Conservation (phyloP, 148 eudicot genomes). For the Silene uniflora region DNA sequence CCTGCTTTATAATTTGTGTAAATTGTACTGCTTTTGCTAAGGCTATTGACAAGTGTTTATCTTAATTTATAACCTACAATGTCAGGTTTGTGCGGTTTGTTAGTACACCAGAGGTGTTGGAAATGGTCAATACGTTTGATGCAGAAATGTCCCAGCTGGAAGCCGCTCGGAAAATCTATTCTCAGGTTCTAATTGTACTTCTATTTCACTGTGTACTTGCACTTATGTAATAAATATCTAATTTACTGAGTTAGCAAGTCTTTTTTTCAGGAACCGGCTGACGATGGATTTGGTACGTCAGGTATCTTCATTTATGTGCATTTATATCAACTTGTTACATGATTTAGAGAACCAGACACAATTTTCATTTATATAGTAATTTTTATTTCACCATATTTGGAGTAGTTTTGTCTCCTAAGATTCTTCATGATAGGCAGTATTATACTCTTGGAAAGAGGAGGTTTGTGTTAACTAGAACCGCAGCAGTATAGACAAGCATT, state of each 20-base stretch:
- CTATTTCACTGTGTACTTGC: constrained; percentile 7
- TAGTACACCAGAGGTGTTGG: constrained; percentile 86
- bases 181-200: constrained; percentile 54
- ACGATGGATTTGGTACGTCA: constrained; percentile 39
- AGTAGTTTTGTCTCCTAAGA: no score
- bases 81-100: constrained; percentile 94
- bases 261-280: constrained; percentile 61
- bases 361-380: background rate
- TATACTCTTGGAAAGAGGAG: no score
- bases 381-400: no score
- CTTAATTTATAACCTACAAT: constrained; percentile 21
- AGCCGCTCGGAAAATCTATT: constrained; percentile 85
- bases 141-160: constrained; percentile 93
- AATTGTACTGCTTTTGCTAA: background rate
- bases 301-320: constrained; percentile 35
- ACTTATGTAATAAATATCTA: background rate
- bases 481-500: background rate
- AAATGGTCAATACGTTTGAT: constrained; percentile 71
- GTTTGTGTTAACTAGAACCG: no score
- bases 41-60: constrained; percentile 7
- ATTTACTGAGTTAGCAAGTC: constrained; percentile 10
- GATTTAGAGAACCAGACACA: background rate
- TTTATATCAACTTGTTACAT: background rate
- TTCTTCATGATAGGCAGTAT: no score
- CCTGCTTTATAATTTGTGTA: background rate